Base-by-base conservation (phyloP, 306 rosid species). In the Comarum palustre region DNA sequence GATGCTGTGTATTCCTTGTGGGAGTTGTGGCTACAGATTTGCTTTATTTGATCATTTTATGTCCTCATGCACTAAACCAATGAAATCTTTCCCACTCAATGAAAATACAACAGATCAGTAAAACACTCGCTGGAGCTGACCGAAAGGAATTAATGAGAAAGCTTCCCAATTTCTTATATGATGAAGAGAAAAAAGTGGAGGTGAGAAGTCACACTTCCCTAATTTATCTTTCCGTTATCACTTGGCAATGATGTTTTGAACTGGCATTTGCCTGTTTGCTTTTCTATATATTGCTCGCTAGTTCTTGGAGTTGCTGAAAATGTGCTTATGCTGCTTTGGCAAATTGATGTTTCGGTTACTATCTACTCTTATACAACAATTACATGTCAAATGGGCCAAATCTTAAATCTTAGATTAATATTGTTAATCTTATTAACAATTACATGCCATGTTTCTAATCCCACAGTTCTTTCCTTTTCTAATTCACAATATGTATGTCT, bases 181-280 rank as follows among this genome's bases (percentile, higher is more conserved):
- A 91, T 68, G 99, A 94, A 82, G 99, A 94, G 80, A 94, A 91
- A 77, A 93, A 92, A 74, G 75, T 90, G 80, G 99, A 94, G 97
- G 99, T 94, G 82, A 75, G 69, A 80, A 74, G 67, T 67, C 36
- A 36, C 74, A 62, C 64, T 73, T 78, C 52, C 68, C 70, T 67
- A 52, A 0, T n/a, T 69, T 38, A 42, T 72, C 54, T 73, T 57
- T 68, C 62, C 61, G 58, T 69, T 12, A 75, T 65, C 64, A 74
- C 41, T 85, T 61, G 12, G 12, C 38, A 41, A 47, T n/a, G 69
- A 48, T 68, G 39, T 15, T 47, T 38, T 45, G 41, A 25, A 60
- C 6, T 20, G 43, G 32, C 14, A 42, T 62, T 19, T 22, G 11
- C 25, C 25, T 13, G 15, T 24, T 69, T 68, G 10, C 17, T 45